Conservation (phyloP, 306 rosid species). For the Quercus cerris region DNA sequence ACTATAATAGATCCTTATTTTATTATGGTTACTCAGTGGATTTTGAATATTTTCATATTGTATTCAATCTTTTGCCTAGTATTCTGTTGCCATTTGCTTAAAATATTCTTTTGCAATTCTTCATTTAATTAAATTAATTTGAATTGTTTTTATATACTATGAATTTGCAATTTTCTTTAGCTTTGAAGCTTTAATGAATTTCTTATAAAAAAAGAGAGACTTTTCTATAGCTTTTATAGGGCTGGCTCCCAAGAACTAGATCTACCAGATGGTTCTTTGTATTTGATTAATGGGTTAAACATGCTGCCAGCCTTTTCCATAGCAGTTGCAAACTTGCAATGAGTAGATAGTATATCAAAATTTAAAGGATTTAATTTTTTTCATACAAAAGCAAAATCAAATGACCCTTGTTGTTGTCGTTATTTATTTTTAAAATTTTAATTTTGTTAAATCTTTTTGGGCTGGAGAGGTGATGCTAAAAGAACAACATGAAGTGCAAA, state of each 20-base stretch:
- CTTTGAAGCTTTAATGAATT: too few relatives aligned
- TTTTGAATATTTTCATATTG: not conserved
- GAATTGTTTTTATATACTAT: too few relatives aligned
- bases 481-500: not conserved
- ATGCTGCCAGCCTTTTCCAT: not conserved
- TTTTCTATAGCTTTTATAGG: not conserved
- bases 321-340: not conserved
- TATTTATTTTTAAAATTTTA: not conserved
- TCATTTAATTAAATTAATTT: too few relatives aligned
- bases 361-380: not conserved
- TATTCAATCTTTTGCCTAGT: not conserved
- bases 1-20: not conserved
- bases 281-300: not conserved
- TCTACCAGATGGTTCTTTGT: not conserved
- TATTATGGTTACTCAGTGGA: not conserved
- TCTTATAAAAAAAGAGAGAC: too few relatives aligned
- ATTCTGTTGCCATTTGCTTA: not conserved
- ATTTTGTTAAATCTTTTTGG: not conserved
- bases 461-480: not conserved
- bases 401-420: not conserved
- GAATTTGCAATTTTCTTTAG: too few relatives aligned
- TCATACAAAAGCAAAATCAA: not conserved
- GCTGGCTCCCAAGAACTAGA: not conserved
- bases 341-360: not conserved
- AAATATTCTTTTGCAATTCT: too few relatives aligned